Percentiles rank a stretch among this genome's conserved stretches.
phyloP scores from a whole-genome alignment of 2,329 filamentous ascomycete genomes.

The Aspergillus sp. region DNA sequence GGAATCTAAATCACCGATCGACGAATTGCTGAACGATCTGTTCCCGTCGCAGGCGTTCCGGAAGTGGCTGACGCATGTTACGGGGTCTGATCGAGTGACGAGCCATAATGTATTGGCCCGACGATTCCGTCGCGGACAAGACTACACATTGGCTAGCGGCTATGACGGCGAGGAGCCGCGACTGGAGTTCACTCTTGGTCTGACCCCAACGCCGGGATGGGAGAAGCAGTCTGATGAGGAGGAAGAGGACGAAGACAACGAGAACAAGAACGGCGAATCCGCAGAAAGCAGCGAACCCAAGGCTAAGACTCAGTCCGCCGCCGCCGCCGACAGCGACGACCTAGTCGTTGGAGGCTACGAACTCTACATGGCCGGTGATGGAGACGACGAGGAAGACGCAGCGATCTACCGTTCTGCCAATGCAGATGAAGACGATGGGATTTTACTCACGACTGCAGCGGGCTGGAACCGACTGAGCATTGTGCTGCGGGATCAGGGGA shows the following conservation, averaged over 20 bases:
- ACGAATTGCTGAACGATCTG: conserved; percentile 72
- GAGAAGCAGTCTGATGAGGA: conserved; percentile 60
- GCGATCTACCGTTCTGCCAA: conserved; percentile 73
- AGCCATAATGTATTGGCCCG: conserved; percentile 74
- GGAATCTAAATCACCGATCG: conserved; percentile 46
- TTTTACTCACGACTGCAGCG: conserved; percentile 62
- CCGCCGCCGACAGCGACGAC: conserved; percentile 21
- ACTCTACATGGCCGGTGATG: conserved; percentile 84
- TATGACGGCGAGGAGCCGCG: conserved; percentile 66
- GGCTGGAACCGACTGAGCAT: conserved; percentile 88
- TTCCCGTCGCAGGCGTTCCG: conserved; percentile 80
- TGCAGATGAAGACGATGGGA: conserved; percentile 65
- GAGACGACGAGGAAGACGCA: conserved; percentile 51
- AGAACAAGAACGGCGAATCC: conserved; percentile 31
- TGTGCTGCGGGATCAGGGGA: conserved; percentile 78
- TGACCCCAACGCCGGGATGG: conserved; percentile 83
- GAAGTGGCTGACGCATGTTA: conserved; percentile 81
- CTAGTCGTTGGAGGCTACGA: conserved; percentile 46
- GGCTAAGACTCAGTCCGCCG: conserved; percentile 27
- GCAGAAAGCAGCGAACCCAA: conserved; percentile 24
- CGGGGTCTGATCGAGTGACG: conserved; percentile 59
- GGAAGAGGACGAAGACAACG: conserved; percentile 40
- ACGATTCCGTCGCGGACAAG: conserved; percentile 75
- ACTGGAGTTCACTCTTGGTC: conserved; percentile 76
- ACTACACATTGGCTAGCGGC: conserved; percentile 88